A percentile compares a stretch with the other conserved stretches of the same genome.
Conservation (phyloP, 805 yeast genomes). For the Wickerhamomyces kurtzmanii region DNA sequence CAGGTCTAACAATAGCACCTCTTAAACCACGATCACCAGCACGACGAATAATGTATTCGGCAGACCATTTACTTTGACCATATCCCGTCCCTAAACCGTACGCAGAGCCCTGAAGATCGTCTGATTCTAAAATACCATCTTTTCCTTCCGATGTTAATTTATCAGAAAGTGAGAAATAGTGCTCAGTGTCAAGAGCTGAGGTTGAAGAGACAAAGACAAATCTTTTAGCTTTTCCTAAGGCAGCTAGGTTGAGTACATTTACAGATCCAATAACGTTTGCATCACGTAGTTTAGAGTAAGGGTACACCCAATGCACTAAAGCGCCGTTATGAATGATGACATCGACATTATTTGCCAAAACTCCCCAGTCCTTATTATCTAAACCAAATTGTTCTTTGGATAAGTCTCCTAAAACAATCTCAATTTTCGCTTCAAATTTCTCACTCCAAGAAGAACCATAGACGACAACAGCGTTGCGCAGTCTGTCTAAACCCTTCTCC, state of each 20-base stretch:
- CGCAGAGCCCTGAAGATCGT: conserved; percentile 74
- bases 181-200: conserved; percentile 78
- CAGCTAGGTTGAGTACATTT: conserved; percentile 66
- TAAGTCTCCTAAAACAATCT: conserved; percentile 77
- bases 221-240: conserved; percentile 72
- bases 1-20: conserved; percentile 91
- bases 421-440: conserved; percentile 43
- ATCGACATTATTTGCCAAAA: conserved; percentile 54
- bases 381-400: conserved; percentile 68
- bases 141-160: conserved; percentile 51
- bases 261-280: conserved; percentile 88
- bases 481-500: conserved; percentile 65
- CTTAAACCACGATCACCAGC: conserved; percentile 85
- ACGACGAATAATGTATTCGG: conserved; percentile 77
- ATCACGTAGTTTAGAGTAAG: conserved; percentile 81
- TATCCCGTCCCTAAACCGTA: conserved; percentile 84
- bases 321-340: conserved; percentile 95
- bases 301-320: conserved; percentile 97
- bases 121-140: conserved; percentile 72
- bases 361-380: conserved; percentile 41
- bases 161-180: conserved; percentile 74
- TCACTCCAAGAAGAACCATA: conserved; percentile 58
- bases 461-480: conserved; percentile 63
- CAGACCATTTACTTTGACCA: conserved; percentile 98
- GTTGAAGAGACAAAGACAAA: conserved; percentile 94